Conservation (phyloP, 140 eudicot species). For the Senecio squalidus region DNA sequence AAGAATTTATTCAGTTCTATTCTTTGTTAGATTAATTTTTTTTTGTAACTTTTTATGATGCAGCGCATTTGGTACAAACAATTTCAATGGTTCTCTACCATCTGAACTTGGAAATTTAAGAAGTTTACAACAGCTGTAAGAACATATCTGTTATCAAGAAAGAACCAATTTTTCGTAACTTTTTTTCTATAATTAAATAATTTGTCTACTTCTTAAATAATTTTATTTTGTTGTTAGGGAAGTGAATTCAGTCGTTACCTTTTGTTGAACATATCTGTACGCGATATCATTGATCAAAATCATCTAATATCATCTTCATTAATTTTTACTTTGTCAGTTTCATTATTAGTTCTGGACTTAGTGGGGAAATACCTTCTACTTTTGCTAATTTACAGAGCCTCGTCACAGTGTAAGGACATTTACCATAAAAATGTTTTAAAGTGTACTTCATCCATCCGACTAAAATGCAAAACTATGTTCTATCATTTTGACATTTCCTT, state of each 20-base stretch:
- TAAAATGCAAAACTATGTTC: background rate
- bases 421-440: constrained; percentile 5
- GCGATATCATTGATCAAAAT: background rate
- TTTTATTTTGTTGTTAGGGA: too few species aligned
- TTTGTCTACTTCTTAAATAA: too few species aligned
- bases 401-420: constrained; percentile 42
- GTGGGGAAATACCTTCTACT: constrained; percentile 54
- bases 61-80: constrained; percentile 51
- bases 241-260: too few species aligned
- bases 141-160: background rate
- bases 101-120: constrained; percentile 52
- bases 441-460: background rate
- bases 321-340: constrained; percentile 35
- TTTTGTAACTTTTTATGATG: constrained; percentile 11
- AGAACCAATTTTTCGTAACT: too few species aligned
- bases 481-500: background rate
- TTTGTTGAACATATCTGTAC: too few species aligned
- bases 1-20: background rate
- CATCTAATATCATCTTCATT: constrained; percentile 2
- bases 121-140: constrained; percentile 46
- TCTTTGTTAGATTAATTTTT: background rate
- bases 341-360: constrained; percentile 52
- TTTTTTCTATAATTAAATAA: too few species aligned
- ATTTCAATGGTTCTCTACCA: constrained; percentile 71
- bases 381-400: constrained; percentile 40